Conservation (phyloP, 495 filamentous ascomycete species). For the Penicillium cinerascens region DNA sequence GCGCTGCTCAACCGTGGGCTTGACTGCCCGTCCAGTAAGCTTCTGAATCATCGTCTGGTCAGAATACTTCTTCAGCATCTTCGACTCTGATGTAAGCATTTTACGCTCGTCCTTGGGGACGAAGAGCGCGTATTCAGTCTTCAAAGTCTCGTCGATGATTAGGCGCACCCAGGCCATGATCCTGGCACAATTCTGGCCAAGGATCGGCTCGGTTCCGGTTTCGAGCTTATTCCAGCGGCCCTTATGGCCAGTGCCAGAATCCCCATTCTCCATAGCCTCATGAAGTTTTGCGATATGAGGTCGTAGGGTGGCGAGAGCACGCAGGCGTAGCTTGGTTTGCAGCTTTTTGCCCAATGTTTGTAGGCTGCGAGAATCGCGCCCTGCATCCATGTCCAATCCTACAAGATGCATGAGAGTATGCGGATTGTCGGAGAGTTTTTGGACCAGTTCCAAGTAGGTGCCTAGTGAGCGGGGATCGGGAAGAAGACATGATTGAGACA, state of each 20-base stretch:
- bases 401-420: constrained; percentile 29
- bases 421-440: constrained; percentile 24
- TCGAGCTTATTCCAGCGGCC: constrained; percentile 11
- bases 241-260: neutral
- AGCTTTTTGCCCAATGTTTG: constrained; percentile 25
- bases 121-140: constrained; percentile 16
- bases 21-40: constrained; percentile 10
- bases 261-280: constrained; percentile 23
- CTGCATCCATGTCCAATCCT: constrained; percentile 20
- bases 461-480: constrained; percentile 34
- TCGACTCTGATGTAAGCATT: constrained; percentile 20
- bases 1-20: constrained; percentile 24
- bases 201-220: constrained; percentile 4
- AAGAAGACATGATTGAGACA: constrained; percentile 39
- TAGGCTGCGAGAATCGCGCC: constrained; percentile 10
- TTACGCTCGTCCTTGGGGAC: constrained; percentile 28
- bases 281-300: constrained; percentile 30
- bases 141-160: constrained; percentile 31
- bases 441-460: constrained; percentile 28
- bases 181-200: constrained; percentile 17
- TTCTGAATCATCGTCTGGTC: constrained; percentile 14
- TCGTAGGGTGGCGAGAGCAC: constrained; percentile 23
- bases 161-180: constrained; percentile 24
- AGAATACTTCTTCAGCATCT: constrained; percentile 33
- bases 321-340: constrained; percentile 21